Evolutionary conservation across 1,284 basidiomycete species (phyloP).

Genomic region (Malassezia restricta): DNA sequence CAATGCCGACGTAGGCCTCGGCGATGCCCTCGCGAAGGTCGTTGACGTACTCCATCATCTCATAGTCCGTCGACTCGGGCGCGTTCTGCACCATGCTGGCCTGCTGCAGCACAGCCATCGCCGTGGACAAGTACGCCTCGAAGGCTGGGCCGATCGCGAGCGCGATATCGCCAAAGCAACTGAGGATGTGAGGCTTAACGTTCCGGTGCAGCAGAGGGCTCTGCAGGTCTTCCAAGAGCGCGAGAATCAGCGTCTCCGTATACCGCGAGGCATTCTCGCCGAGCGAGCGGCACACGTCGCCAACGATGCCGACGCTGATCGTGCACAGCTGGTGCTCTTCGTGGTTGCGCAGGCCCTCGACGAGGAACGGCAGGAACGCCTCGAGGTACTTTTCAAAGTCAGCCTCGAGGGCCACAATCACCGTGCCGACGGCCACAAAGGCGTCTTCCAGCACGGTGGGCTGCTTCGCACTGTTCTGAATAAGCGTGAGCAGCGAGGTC

Average conservation of each 20-base stretch:
- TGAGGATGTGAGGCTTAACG: slow-evolving; percentile 89
- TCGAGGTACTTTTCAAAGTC: slow-evolving; percentile 78
- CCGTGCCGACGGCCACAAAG: slow-evolving; percentile 83
- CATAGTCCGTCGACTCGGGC: slow-evolving; percentile 56
- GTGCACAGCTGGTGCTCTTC: slow-evolving; percentile 93
- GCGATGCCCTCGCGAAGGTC: slow-evolving; percentile 85
- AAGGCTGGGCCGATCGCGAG: slow-evolving; percentile 74
- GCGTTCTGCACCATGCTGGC: slow-evolving; percentile 56
- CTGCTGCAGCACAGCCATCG: slow-evolving; percentile 81
- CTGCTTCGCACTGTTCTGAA: slow-evolving; percentile 72
- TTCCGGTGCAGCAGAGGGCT: slow-evolving; percentile 79
- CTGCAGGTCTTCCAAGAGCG: slow-evolving; percentile 79
- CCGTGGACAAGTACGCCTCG: slow-evolving; percentile 76
- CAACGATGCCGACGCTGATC: slow-evolving; percentile 87
- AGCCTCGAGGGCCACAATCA: slow-evolving; percentile 59
- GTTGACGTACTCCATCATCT: slow-evolving; percentile 81
- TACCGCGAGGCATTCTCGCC: slow-evolving; percentile 72
- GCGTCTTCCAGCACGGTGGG: slow-evolving; percentile 94
- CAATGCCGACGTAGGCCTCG: slow-evolving; percentile 90
- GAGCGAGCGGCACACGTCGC: slow-evolving; percentile 84
- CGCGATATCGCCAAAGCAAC: slow-evolving; percentile 93
- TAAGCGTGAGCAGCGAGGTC: slow-evolving; percentile 76
- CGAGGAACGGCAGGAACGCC: slow-evolving; percentile 79
- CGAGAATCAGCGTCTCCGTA: slow-evolving; percentile 74
- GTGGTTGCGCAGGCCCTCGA: slow-evolving; percentile 76